Evolutionary conservation across 768 basidiomycete species (phyloP).

Genomic region (Lentinula lateritia): DNA sequence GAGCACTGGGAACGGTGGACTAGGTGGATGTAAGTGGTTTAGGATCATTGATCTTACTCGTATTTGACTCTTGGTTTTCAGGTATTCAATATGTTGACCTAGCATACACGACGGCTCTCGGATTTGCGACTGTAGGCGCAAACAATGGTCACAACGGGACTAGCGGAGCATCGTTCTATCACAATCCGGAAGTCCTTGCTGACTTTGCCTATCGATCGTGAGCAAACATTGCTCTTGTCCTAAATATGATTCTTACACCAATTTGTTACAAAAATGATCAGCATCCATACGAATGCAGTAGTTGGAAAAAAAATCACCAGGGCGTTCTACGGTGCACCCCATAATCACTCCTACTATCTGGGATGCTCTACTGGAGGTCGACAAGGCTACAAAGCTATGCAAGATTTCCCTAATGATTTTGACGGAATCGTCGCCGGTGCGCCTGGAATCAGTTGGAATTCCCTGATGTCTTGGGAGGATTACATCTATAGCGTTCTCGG

Average conservation of each 20-base stretch:
- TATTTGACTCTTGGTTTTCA: not conserved
- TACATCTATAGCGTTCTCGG: constrained; percentile 1
- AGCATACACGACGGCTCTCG: constrained; percentile 8
- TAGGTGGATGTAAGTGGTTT: constrained; percentile 8
- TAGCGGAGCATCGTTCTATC: constrained; percentile 10
- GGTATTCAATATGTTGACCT: constrained; percentile 14
- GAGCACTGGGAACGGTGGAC: constrained; percentile 8
- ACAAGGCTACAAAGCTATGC: constrained; percentile 16
- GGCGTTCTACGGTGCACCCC: constrained; percentile 12
- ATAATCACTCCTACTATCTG: constrained; percentile 15
- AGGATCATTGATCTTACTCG: not conserved
- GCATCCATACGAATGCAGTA: constrained; percentile 12
- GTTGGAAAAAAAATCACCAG: constrained; percentile 14
- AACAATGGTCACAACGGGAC: constrained; percentile 16
- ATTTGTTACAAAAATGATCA: not conserved
- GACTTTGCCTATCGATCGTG: constrained; percentile 14
- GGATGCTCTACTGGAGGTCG: constrained; percentile 19
- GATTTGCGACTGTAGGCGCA: constrained; percentile 13
- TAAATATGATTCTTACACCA: not conserved
- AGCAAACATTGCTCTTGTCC: not conserved
- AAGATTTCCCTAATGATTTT: constrained; percentile 17
- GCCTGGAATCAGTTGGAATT: constrained; percentile 9
- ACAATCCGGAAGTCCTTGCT: constrained; percentile 14
- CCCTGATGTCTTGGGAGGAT: not conserved
- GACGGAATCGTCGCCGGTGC: constrained; percentile 18